Base-by-base conservation (phyloP, 345 rosid genomes). In the Aegle marmelos region DNA sequence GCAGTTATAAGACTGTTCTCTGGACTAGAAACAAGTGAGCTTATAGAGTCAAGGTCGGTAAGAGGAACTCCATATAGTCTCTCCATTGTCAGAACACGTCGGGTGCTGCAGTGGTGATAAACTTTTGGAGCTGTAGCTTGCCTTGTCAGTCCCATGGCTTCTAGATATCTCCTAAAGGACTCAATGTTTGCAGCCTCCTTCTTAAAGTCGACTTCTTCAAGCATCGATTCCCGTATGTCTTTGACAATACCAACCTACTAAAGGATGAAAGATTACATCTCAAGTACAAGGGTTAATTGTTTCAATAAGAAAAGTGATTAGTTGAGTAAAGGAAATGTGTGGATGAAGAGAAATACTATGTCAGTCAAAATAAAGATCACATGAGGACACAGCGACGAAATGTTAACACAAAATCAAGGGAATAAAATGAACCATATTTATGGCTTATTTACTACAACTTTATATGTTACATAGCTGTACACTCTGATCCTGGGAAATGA, bases 11-110 rank as follows among this genome's bases (percentile, higher is more conserved):
- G 97, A 85, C 96, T 93, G 83, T 83, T 84, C 83, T 95, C 99
- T 17, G 98, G 98, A 85, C 86, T 88, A 63, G 94, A 80, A 86
- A 95, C 98, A 81, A 93, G 88, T 39, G 98, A 90, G 53, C 97
- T 92, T 77, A 95, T 93, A 31, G 99, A 90, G 82, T 95, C 91
- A 22, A 95, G 90, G 83, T 95, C 98, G 73, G 99, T 95, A 79
- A 95, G 96, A 71, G 99, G 98, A 84, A 93, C 99, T 83, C 99
- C 99, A 70, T 95, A 93, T 19, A 95, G 90, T 89, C 99, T 92
- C 88, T 95, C 93, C 99, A 95, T 95, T 34, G 99, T 95, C 81
- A 95, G 86, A 76, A 95, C 87, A 67, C 90, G 86, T n/a, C 72
- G 79, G 76, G 89, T 88, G 86, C 99, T 95, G 90, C 98, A 95